Evolutionary conservation across 1,139 yeast species (phyloP), one percentile per base, ranked within the genome.

Genomic region (Keqinozyma sinolaborantium): DNA sequence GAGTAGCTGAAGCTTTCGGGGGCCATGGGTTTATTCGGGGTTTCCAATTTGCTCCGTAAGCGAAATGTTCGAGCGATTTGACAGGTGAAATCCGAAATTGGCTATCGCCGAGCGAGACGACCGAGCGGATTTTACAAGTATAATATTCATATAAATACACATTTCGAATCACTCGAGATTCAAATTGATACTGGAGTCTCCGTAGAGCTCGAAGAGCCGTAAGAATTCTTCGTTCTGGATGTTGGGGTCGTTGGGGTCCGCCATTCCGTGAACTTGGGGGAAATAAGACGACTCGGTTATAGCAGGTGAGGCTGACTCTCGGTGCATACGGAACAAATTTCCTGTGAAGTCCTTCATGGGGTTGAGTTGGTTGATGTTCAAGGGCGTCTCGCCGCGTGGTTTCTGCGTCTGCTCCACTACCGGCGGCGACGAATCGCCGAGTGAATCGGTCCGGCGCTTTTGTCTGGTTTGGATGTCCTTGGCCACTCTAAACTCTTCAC

Each of bases 401-500:
- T n/a, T n/a, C n/a, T n/a, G n/a, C n/a, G n/a, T n/a, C n/a, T n/a
- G n/a, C n/a, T n/a, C n/a, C n/a, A n/a, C n/a, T n/a, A n/a, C n/a
- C n/a, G n/a, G n/a, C n/a, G n/a, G n/a, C n/a, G n/a, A n/a, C n/a
- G n/a, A n/a, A n/a, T n/a, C n/a, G n/a, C n/a, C n/a, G 21, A 18
- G 10, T 7, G 21, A 18, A 18, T 18, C 21, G 25, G 38, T 30
- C 3, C 39, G 41, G 18, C 34, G 37, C 16, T 48, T 41, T 29
- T 51, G 43, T 25, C 48, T 49, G 16, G 46, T 46, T 36, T 57
- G 66, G 31, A 53, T 56, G 23, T 56, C 60, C 38, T 68, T 69
- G 4, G 71, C 70, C n/a, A 47, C 39, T 30, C 66, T 45, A 40
- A 66, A 66, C 30, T 69, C 73, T 30, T 64, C 70, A 39, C 69